phyloP scores from a whole-genome alignment of 331 rosid genomes.

The Pyrus hybrid region DNA sequence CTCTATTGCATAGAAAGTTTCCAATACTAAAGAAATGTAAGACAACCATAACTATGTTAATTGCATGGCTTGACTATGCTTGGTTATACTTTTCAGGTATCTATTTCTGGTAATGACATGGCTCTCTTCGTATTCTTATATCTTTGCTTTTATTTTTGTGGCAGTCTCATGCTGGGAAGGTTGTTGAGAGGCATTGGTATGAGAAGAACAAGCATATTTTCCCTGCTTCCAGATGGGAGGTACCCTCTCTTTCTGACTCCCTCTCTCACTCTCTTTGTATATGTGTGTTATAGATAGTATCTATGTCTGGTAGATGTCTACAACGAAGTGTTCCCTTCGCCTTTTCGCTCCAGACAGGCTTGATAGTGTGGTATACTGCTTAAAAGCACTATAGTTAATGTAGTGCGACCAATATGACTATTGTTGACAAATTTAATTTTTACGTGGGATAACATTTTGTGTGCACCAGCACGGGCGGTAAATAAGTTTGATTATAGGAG shows the following conservation, averaged over 20 bases:
- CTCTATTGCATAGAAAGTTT: not conserved
- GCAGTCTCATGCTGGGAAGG: constrained; percentile 98
- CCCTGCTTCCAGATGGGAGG: constrained; percentile 99
- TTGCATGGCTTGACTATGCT: not conserved
- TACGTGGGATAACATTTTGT: not conserved
- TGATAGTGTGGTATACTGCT: not conserved
- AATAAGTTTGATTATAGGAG: not conserved
- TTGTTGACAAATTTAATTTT: not conserved
- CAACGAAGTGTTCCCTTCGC: not conserved
- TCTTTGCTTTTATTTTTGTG: not conserved
- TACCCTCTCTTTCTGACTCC: constrained; percentile 9
- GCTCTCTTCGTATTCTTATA: not conserved
- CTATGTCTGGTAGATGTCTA: not conserved
- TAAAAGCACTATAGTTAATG: no score
- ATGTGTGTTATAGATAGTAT: not conserved
- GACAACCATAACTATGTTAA: not conserved
- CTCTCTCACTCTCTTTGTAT: not conserved
- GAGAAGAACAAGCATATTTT: constrained; percentile 96
- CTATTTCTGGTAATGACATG: not conserved
- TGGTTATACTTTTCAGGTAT: not conserved
- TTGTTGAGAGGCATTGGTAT: constrained; percentile 97
- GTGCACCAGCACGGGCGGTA: not conserved
- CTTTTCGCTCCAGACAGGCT: not conserved
- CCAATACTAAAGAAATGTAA: not conserved
- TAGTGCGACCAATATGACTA: not conserved